These are phyloP conservation scores for Globisporangium echinulatum DNA, from an alignment of 352 stramenopile species.

Conservation along the genomic window DNA sequence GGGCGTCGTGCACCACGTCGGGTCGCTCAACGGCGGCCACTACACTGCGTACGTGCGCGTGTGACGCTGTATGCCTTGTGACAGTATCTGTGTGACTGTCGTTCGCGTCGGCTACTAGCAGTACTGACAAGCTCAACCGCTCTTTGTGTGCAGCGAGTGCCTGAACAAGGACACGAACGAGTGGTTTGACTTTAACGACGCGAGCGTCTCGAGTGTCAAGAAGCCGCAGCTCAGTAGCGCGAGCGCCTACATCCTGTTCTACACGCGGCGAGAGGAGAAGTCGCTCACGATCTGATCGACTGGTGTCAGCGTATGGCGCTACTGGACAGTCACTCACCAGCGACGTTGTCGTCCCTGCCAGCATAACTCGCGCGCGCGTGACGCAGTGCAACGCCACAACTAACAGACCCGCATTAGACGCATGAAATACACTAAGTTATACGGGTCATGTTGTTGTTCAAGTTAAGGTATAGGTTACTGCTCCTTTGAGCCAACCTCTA, in stretches of 20 bases:
- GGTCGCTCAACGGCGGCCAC: slow-evolving; percentile 69
- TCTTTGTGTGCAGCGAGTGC: slow-evolving; percentile 38
- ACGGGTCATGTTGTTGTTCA: too few species aligned
- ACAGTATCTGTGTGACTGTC: not conserved
- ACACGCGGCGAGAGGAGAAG: slow-evolving; percentile 46
- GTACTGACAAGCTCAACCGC: too few species aligned
- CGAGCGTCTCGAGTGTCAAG: slow-evolving; percentile 55
- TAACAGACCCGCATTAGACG: too few species aligned
- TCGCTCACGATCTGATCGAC: slow-evolving; percentile 42
- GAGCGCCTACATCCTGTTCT: slow-evolving; percentile 81
- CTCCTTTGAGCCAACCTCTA: too few species aligned
- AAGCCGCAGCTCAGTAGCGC: slow-evolving; percentile 55
- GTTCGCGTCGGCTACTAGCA: not conserved
- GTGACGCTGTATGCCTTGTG: not conserved
- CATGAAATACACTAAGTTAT: too few species aligned
- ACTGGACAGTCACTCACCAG: too few species aligned
- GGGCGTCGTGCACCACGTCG: slow-evolving; percentile 74
- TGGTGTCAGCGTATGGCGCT: too few species aligned
- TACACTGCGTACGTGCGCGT: slow-evolving; percentile 65
- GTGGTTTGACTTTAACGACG: slow-evolving; percentile 82
- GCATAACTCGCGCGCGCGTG: too few species aligned
- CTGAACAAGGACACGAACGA: slow-evolving; percentile 59
- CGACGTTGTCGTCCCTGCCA: too few species aligned
- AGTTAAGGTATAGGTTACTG: too few species aligned
- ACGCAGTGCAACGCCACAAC: too few species aligned